Base-by-base conservation (phyloP, 495 filamentous ascomycete species). In the Annulohypoxylon stygium region DNA sequence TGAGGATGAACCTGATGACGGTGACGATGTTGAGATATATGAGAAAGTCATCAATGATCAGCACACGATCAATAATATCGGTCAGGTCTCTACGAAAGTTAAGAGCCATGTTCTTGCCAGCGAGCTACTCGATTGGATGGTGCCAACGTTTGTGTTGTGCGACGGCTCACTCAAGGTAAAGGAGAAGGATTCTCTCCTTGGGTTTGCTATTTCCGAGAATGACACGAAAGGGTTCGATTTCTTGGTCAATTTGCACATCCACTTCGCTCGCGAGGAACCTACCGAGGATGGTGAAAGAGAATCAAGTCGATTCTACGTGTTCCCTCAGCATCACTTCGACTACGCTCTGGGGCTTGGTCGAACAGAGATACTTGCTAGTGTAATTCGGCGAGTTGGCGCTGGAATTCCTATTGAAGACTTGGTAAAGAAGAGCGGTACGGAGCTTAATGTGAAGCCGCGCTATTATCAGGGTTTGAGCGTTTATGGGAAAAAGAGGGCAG, bases 381-480 rank as follows among this genome's bases (percentile, higher is more conserved):
- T 78, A 50, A 86, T 86, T 67, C 76, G 70, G 58, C 82, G 79
- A 18, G 86, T 85, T 10, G 92, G 89, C 3, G 88, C 86, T 5
- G 90, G 91, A 2, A 83, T 93, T 69, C 89, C 91, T 0, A 78
- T 93, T 14, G 83, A 89, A n/a, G 78, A 87, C 16, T 75, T 94
- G 14, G 86, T 90, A 9, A 82, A 88, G 62, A 82, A 86, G 8
- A 88, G 83, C 30, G 91, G 91, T 0, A 76, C 89, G 2, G 84
- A 88, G 72, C 70, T 88, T 51, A 78, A 84, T 55, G 84, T 88
- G 63, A 90, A 91, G 75, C 87, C 90, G 2, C 83, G 82, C 12
- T 92, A 88, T 75, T 93, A 94, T 71, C 91, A 90, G 71, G 92
- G 92, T 0, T 76, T 93, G 53, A 91, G 85, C 8, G 88, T 94